A percentile compares a stretch with the other conserved stretches of the same genome.
Conservation (phyloP, 441 rosid species). For the Corymbia calophylla region DNA sequence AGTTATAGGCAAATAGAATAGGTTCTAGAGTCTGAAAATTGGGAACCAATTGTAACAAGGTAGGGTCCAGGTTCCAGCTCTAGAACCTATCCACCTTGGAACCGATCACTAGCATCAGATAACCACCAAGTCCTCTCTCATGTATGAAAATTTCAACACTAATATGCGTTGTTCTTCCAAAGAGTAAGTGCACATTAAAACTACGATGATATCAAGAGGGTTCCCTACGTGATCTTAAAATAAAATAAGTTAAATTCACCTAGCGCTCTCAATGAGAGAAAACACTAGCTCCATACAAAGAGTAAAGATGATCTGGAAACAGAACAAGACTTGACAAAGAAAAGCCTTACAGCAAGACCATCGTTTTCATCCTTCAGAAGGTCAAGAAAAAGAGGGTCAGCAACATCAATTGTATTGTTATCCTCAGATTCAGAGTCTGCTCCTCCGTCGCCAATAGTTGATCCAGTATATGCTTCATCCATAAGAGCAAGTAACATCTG, state of each 20-base stretch:
- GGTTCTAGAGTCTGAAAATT: too few species aligned
- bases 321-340: not conserved
- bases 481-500: slow-evolving; percentile 98
- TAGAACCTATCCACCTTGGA: too few species aligned
- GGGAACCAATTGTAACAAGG: too few species aligned
- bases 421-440: slow-evolving; percentile 96
- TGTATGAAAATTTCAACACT: not conserved
- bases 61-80: too few species aligned
- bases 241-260: not conserved
- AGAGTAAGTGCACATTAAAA: not conserved
- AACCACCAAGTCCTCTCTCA: not conserved
- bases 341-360: slow-evolving; percentile 69
- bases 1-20: too few species aligned
- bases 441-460: slow-evolving; percentile 85
- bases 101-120: not conserved
- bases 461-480: slow-evolving; percentile 99
- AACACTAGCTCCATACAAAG: not conserved
- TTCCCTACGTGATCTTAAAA: not conserved
- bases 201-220: not conserved
- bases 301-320: not conserved
- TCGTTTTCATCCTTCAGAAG: slow-evolving; percentile 97
- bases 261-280: not conserved
- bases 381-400: slow-evolving; percentile 90
- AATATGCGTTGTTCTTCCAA: not conserved
- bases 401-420: slow-evolving; percentile 63